Evolutionary conservation across 805 yeast genomes (phyloP).

Genomic region (Danielia oregonensis): DNA sequence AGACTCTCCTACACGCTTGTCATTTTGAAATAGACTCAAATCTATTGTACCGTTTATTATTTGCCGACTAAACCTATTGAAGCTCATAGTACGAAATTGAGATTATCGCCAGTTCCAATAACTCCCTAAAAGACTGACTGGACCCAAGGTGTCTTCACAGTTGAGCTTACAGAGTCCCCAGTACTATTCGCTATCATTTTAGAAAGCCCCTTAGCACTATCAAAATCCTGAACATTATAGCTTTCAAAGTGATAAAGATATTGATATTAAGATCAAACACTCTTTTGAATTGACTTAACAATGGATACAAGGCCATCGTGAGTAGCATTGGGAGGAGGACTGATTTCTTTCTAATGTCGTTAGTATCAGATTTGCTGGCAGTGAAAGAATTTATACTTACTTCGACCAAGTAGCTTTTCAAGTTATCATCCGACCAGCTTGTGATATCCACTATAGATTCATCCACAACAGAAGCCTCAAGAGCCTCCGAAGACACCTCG

Average conservation of each 20-base stretch:
- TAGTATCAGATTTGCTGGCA: constrained; percentile 9
- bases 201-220: no score
- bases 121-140: no score
- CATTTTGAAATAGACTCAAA: no score
- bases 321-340: constrained; percentile 44
- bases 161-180: background rate
- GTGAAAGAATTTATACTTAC: constrained; percentile 26
- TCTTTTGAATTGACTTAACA: constrained; percentile 39
- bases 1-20: no score
- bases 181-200: no score
- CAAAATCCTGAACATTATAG: background rate
- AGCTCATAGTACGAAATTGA: no score
- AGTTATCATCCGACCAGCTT: constrained; percentile 34
- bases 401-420: constrained; percentile 33
- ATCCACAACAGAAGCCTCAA: constrained; percentile 1
- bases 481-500: background rate
- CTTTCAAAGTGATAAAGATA: constrained; percentile 2
- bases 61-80: no score
- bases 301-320: constrained; percentile 45
- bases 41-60: no score
- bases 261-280: constrained; percentile 3
- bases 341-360: constrained; percentile 41
- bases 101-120: no score
- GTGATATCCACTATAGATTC: constrained; percentile 26
- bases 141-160: no score